phyloP scores from a whole-genome alignment of 345 rosid species.

The Brassica juncea region DNA sequence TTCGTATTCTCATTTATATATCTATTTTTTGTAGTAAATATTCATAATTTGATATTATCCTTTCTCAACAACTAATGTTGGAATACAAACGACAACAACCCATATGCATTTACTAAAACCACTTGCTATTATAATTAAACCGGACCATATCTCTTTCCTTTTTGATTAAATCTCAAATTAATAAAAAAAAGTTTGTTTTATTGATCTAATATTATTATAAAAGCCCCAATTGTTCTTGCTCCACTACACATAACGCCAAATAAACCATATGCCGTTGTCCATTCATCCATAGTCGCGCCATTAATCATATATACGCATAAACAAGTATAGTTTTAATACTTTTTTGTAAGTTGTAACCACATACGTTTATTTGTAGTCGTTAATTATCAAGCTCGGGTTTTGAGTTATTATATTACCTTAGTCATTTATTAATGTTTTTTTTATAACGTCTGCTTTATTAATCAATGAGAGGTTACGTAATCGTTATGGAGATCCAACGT shows the following conservation, averaged over 20 bases:
- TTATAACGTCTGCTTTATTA: too few relatives aligned
- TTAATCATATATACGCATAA: background rate
- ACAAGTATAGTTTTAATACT: background rate
- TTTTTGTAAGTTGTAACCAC: background rate
- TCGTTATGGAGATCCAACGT: too few relatives aligned
- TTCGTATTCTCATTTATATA: slow-evolving; percentile 5
- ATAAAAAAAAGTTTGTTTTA: slow-evolving; percentile 7
- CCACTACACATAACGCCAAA: slow-evolving; percentile 32
- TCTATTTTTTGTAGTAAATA: background rate
- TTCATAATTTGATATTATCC: slow-evolving; percentile 31
- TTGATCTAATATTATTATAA: slow-evolving; percentile 8
- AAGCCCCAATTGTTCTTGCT: slow-evolving; percentile 24
- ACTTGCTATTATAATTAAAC: slow-evolving; percentile 37
- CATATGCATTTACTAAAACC: slow-evolving; percentile 37
- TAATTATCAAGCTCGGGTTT: background rate
- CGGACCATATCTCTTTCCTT: slow-evolving; percentile 30
- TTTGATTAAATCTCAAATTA: background rate
- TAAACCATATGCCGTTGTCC: slow-evolving; percentile 31
- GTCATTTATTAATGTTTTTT: background rate
- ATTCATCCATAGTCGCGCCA: slow-evolving; percentile 10
- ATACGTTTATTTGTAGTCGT: background rate
- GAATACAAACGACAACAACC: slow-evolving; percentile 29
- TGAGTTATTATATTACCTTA: background rate
- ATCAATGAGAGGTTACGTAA: too few relatives aligned
- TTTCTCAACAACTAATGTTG: slow-evolving; percentile 38